Conservation (phyloP, 2,329 filamentous ascomycete genomes). For the Didymella sp. region DNA sequence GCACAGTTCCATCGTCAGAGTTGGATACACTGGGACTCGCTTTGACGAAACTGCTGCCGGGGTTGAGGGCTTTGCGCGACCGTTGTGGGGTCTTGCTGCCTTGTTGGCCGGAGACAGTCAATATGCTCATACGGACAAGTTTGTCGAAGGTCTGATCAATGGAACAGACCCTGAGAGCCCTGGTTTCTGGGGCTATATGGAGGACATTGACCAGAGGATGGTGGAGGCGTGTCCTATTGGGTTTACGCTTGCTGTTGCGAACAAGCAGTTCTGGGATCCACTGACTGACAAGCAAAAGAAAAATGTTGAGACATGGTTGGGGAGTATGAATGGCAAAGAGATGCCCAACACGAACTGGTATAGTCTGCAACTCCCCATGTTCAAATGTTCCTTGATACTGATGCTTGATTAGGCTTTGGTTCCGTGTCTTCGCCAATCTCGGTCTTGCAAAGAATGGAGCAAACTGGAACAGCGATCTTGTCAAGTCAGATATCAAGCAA, state of each 20-base stretch:
- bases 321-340: conserved; percentile 80
- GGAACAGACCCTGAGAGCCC: conserved; percentile 73
- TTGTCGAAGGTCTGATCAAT: conserved; percentile 72
- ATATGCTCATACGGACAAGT: conserved; percentile 69
- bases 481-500: conserved; percentile 78
- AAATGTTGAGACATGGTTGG: conserved; percentile 76
- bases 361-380: too few species aligned
- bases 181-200: conserved; percentile 79
- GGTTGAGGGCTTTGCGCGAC: conserved; percentile 76
- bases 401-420: conserved; percentile 71
- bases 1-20: conserved; percentile 67
- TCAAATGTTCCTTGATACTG: conserved; percentile 20
- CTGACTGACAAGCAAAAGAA: conserved; percentile 66
- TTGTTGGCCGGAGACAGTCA: conserved; percentile 72
- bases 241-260: conserved; percentile 74
- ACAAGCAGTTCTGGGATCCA: conserved; percentile 68
- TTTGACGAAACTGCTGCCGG: conserved; percentile 81
- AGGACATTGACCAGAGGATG: conserved; percentile 82
- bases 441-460: conserved; percentile 78
- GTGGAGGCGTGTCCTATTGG: conserved; percentile 84
- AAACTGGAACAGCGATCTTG: conserved; percentile 70
- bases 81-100: conserved; percentile 76
- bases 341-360: conserved; percentile 71
- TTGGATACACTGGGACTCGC: conserved; percentile 74
- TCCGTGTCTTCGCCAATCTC: conserved; percentile 82